Conservation (phyloP, 2,329 filamentous ascomycete species). For the Aspergillus brasiliensis region DNA sequence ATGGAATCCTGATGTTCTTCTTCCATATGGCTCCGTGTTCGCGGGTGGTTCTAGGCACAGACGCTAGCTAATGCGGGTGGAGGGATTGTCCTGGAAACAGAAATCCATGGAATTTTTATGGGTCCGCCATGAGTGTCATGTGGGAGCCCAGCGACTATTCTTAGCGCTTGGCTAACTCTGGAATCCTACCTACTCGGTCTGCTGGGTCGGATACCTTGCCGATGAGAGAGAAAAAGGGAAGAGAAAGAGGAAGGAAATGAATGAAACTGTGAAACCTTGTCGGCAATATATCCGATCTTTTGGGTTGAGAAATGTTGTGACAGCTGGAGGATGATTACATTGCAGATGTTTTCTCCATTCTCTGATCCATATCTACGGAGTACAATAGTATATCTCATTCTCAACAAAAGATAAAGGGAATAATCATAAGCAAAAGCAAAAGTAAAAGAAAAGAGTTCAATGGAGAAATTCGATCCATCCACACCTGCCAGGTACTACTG, state of each 20-base stretch:
- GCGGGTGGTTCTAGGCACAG: slow-evolving; percentile 16
- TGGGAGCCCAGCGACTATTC: slow-evolving; percentile 20
- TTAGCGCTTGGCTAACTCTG: slow-evolving; percentile 8
- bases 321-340: neutral
- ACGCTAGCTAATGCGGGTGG: slow-evolving; percentile 14
- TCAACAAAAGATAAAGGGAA: no score
- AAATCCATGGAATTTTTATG: slow-evolving; percentile 20
- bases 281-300: neutral
- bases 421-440: no score
- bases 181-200: slow-evolving; percentile 5
- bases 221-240: neutral
- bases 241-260: no score
- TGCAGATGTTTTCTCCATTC: neutral
- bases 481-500: neutral
- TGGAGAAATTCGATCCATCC: neutral
- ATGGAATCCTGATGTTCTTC: neutral
- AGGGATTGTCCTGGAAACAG: slow-evolving; percentile 6
- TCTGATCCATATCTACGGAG: no score
- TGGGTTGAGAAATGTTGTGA: neutral
- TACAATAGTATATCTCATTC: no score
- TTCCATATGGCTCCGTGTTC: slow-evolving; percentile 10
- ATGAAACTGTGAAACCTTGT: no score
- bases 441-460: neutral
- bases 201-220: slow-evolving; percentile 13
- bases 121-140: slow-evolving; percentile 20